A percentile compares a stretch with the other conserved stretches of the same genome.
Conservation (phyloP, 2,329 filamentous ascomycete species). For the Trichoderma hamatum region DNA sequence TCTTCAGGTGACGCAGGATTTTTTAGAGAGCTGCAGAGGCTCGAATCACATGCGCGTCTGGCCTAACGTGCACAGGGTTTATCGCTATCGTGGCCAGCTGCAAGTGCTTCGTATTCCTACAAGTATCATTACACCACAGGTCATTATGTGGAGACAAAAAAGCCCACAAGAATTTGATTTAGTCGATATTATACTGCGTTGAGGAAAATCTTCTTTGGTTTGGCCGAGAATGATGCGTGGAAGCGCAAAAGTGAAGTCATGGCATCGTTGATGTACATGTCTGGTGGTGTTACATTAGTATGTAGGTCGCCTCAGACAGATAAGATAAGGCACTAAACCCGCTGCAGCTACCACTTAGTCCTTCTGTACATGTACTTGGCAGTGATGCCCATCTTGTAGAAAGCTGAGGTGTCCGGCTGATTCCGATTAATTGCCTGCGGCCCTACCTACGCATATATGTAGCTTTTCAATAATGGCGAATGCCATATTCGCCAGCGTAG, state of each 20-base stretch:
- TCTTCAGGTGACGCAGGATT: constrained; percentile 4
- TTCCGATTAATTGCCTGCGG: not conserved
- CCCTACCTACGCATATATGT: not conserved
- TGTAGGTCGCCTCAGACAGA: not conserved
- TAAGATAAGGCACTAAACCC: not conserved
- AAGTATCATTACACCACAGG: not conserved
- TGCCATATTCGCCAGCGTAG: not conserved
- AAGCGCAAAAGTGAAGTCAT: not conserved
- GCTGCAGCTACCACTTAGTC: not conserved
- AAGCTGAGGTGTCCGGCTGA: not conserved
- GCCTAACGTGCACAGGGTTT: constrained; percentile 1
- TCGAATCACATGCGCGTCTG: constrained; percentile 23
- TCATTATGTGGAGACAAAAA: not conserved
- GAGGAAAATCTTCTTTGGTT: not conserved
- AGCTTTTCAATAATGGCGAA: not conserved
- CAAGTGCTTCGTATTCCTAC: not conserved
- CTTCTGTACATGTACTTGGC: not conserved
- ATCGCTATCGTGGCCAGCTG: not conserved
- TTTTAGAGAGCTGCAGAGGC: not conserved
- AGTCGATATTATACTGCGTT: not conserved
- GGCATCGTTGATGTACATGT: not conserved
- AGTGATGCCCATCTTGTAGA: not conserved
- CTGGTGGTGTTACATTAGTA: not conserved
- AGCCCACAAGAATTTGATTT: not conserved
- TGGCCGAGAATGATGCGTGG: not conserved